These are phyloP conservation scores for Stentor roeselii DNA, from an alignment of 73 alveolate species.

Conservation along the genomic window DNA sequence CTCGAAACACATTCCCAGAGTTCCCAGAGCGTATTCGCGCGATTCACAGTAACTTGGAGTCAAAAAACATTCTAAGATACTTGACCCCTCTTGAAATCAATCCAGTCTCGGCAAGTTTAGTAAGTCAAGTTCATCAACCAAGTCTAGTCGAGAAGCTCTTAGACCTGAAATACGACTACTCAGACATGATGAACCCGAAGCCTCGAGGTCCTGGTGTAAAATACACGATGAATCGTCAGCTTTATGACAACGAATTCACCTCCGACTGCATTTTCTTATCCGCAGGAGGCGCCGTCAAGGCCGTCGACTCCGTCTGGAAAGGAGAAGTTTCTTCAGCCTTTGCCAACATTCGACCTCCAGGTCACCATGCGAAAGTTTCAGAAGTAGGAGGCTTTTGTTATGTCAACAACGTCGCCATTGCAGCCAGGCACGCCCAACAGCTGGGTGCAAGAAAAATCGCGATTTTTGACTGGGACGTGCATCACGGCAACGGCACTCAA, in stretches of 20 bases:
- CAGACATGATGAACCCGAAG: neutral
- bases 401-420: conserved; percentile 94
- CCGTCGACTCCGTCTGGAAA: conserved; percentile 36
- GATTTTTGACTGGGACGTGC: conserved; percentile 99
- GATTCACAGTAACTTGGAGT: conserved; percentile 25
- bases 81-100: neutral
- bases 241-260: conserved; percentile 52
- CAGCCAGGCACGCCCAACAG: conserved; percentile 81
- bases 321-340: conserved; percentile 43
- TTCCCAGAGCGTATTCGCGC: neutral
- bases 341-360: conserved; percentile 92
- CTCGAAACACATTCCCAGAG: conserved; percentile 24
- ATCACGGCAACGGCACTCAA: conserved; percentile 99
- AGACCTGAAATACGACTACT: conserved; percentile 2
- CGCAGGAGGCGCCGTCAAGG: conserved; percentile 58
- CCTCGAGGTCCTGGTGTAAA: neutral
- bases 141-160: conserved; percentile 13
- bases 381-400: conserved; percentile 88
- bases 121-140: neutral
- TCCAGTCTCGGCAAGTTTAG: neutral
- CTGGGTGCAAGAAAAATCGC: conserved; percentile 65
- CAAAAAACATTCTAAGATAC: neutral
- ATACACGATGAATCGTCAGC: conserved; percentile 23
- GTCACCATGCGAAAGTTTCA: conserved; percentile 90
- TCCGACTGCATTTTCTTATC: conserved; percentile 44